These are phyloP conservation scores for Colletotrichum sp. DNA, from an alignment of 2,329 filamentous ascomycete genomes.

Conservation along the genomic window DNA sequence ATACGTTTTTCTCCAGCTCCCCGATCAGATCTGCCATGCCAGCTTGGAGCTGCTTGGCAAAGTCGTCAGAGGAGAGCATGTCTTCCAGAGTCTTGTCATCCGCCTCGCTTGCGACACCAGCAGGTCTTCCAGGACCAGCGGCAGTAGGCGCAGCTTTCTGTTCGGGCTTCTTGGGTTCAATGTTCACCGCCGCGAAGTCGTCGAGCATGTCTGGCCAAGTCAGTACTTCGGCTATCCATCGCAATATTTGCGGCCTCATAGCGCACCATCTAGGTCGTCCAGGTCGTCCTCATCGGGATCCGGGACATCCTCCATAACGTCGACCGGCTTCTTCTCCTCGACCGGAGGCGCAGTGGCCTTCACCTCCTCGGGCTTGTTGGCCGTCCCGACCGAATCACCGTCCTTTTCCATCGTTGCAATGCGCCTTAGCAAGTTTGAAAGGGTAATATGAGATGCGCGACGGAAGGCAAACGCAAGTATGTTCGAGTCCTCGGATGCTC, in stretches of 20 bases:
- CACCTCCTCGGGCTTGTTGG: conserved; percentile 17
- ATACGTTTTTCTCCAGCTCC: conserved; percentile 60
- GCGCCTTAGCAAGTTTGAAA: background rate
- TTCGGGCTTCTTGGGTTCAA: conserved; percentile 50
- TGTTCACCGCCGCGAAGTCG: conserved; percentile 77
- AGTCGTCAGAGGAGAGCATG: conserved; percentile 72
- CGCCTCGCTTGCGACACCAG: conserved; percentile 23
- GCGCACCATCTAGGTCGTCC: conserved; percentile 85
- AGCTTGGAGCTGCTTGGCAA: conserved; percentile 84
- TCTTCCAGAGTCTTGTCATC: conserved; percentile 39
- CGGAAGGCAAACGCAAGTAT: background rate
- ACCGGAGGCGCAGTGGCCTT: conserved; percentile 20
- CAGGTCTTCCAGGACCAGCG: conserved; percentile 26
- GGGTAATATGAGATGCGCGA: background rate
- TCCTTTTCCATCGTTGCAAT: conserved; percentile 6
- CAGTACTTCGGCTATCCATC: background rate
- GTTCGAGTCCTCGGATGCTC: background rate
- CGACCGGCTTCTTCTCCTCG: conserved; percentile 27
- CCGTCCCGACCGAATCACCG: conserved; percentile 4
- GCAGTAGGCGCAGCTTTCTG: conserved; percentile 6
- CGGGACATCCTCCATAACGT: conserved; percentile 63
- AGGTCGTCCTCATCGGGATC: conserved; percentile 94
- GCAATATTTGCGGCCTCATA: background rate
- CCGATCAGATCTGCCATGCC: conserved; percentile 87
- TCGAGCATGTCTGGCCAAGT: conserved; percentile 80